These are phyloP conservation scores for Colletotrichum sp. DNA, from an alignment of 2,329 filamentous ascomycete species.

Conservation along the genomic window DNA sequence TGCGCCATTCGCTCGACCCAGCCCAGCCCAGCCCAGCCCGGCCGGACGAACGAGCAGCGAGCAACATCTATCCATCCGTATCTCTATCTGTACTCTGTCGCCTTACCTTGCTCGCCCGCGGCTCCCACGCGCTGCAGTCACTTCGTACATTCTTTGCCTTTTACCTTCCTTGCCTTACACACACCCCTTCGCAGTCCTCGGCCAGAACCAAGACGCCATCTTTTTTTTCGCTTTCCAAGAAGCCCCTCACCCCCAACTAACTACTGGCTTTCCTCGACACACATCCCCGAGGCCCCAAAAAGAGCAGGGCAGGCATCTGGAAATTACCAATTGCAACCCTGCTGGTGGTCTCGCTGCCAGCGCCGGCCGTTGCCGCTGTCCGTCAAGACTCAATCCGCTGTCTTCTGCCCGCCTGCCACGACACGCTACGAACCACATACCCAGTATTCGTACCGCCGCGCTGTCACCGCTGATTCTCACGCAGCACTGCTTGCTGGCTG, in stretches of 20 bases:
- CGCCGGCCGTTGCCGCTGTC: slow-evolving; percentile 1
- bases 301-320: slow-evolving; percentile 19
- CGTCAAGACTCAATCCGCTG: slow-evolving; percentile 1
- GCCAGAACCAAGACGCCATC: background rate
- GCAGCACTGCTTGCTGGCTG: background rate
- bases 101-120: background rate
- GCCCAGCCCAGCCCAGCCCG: background rate
- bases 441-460: background rate
- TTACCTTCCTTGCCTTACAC: background rate
- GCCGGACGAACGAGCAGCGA: background rate
- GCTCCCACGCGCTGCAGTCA: background rate
- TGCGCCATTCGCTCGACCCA: background rate
- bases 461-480: background rate
- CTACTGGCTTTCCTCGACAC: slow-evolving; percentile 6
- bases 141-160: background rate
- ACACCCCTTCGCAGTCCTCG: background rate
- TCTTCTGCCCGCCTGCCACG: background rate
- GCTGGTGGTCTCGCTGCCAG: slow-evolving; percentile 8
- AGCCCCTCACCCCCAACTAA: background rate
- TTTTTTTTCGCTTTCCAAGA: background rate
- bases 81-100: background rate
- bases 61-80: background rate
- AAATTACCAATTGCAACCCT: slow-evolving; percentile 25
- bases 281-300: background rate
- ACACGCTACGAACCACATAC: background rate